Percentiles rank a stretch among this genome's conserved stretches.
These are phyloP conservation scores for Ochetophila trinervis DNA, from an alignment of 306 rosid species.

Conservation along the genomic window DNA sequence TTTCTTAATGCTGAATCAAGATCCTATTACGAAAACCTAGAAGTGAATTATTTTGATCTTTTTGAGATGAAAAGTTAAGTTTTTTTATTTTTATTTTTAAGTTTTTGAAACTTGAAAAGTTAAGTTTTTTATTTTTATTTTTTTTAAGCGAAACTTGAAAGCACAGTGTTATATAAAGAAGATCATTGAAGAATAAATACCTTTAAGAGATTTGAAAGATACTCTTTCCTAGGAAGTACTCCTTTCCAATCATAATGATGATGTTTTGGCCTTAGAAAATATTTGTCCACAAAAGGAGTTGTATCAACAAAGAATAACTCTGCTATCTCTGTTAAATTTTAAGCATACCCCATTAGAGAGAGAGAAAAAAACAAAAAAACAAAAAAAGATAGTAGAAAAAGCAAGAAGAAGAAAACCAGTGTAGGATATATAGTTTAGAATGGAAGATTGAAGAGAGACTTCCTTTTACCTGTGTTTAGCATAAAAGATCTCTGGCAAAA, in stretches of 20 bases:
- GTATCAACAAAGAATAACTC: constrained; percentile 80
- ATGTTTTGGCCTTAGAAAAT: constrained; percentile 40
- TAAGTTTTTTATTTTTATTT: too few relatives aligned
- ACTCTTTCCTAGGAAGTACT: constrained; percentile 48
- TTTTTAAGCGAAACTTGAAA: background rate
- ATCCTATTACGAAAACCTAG: constrained; percentile 26
- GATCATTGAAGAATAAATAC: constrained; percentile 21
- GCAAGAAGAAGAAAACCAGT: background rate
- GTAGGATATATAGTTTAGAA: background rate
- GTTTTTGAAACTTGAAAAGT: background rate
- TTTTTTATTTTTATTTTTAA: too few relatives aligned
- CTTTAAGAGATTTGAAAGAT: constrained; percentile 58
- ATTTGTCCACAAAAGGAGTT: constrained; percentile 59
- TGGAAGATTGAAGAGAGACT: background rate
- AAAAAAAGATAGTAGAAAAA: too few relatives aligned
- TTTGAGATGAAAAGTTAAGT: background rate
- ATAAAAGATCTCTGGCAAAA: constrained; percentile 67
- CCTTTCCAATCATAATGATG: constrained; percentile 61
- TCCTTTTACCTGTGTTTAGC: constrained; percentile 42
- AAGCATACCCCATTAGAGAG: too few relatives aligned
- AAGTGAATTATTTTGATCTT: background rate
- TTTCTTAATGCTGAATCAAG: constrained; percentile 31
- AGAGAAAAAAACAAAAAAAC: too few relatives aligned
- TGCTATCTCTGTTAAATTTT: constrained; percentile 32
- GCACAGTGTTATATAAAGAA: background rate